phyloP scores from a whole-genome alignment of 345 rosid genomes.

The Hibiscus mutabilis region DNA sequence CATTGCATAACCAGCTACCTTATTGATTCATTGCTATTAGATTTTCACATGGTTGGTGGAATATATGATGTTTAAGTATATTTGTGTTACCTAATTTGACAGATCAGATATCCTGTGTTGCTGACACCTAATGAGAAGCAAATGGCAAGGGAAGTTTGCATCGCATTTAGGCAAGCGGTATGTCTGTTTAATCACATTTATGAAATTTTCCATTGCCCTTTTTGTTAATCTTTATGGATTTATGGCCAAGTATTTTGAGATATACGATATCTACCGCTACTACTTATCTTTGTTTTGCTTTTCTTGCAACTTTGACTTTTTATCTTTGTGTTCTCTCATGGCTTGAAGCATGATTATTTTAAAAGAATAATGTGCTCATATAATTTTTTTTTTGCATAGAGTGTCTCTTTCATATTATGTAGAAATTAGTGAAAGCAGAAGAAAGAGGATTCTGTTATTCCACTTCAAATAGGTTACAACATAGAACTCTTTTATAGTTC shows the following conservation, averaged over 20 bases:
- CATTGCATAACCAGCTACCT: background rate
- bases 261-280: background rate
- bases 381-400: background rate
- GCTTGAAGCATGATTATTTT: slow-evolving; percentile 1
- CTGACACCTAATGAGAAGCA: slow-evolving; percentile 97
- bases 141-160: slow-evolving; percentile 97
- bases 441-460: too few species aligned
- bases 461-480: too few species aligned
- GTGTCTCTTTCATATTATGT: background rate
- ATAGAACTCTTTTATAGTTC: too few species aligned
- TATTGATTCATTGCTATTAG: background rate
- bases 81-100: slow-evolving; percentile 20
- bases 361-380: background rate
- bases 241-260: background rate
- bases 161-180: slow-evolving; percentile 96
- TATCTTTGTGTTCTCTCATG: background rate
- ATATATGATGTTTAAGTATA: background rate
- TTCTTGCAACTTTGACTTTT: background rate
- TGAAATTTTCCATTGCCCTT: background rate
- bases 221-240: background rate
- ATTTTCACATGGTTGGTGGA: background rate
- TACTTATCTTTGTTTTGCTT: background rate
- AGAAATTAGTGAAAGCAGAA: too few species aligned
- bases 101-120: slow-evolving; percentile 97
- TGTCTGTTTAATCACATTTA: slow-evolving; percentile 16